Percentiles rank a stretch among this genome's conserved stretches.
These are phyloP conservation scores for Naumovozyma dairenensis DNA, from an alignment of 805 yeast species.

Conservation along the genomic window DNA sequence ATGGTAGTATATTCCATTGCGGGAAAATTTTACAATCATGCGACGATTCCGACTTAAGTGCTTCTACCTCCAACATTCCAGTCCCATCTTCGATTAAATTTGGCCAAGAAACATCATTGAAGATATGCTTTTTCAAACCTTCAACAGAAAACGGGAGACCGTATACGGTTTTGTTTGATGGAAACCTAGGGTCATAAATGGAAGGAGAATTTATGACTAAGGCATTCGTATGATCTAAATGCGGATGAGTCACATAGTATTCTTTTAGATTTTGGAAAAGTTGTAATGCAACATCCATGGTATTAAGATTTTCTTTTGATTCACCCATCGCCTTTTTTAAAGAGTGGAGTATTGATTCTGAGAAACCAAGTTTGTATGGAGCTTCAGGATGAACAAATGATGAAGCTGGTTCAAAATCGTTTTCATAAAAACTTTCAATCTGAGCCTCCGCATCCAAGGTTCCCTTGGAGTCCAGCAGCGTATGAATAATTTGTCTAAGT, in stretches of 20 bases:
- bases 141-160: conserved; percentile 46
- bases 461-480: too few relatives aligned
- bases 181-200: conserved; percentile 14
- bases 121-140: conserved; percentile 45
- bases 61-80: conserved; percentile 15
- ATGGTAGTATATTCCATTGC: conserved; percentile 27
- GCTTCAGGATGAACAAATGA: conserved; percentile 9
- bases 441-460: conserved; percentile 2
- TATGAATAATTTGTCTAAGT: conserved; percentile 37
- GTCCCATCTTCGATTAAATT: conserved; percentile 31
- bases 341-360: conserved; percentile 6
- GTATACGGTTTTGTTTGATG: conserved; percentile 38
- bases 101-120: conserved; percentile 80
- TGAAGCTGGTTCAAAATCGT: conserved; percentile 14
- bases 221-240: conserved; percentile 69
- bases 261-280: conserved; percentile 32
- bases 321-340: background rate
- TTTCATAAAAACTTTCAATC: conserved; percentile 17
- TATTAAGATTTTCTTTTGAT: conserved; percentile 10
- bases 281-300: conserved; percentile 26
- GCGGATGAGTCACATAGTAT: conserved; percentile 69
- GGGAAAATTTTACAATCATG: conserved; percentile 15
- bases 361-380: conserved; percentile 11
- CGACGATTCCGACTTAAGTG: conserved; percentile 5
- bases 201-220: conserved; percentile 63